Conservation (phyloP, 192 early-diverging fungal species). For the Obelidium mucronatum region DNA sequence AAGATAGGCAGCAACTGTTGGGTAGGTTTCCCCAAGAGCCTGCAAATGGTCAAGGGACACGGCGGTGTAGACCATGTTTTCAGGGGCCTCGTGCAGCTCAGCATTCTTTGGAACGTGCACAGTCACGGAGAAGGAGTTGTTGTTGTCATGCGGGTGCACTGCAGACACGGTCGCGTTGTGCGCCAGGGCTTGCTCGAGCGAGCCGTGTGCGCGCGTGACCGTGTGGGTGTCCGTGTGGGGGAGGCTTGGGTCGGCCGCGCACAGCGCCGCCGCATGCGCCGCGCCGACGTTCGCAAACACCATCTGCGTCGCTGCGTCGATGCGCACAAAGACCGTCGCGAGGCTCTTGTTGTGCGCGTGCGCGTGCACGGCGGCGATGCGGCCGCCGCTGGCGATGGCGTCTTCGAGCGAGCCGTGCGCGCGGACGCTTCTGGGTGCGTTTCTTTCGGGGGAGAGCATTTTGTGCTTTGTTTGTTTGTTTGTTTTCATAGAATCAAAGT, state of each 20-base stretch:
- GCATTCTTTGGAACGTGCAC: slow-evolving; percentile 5
- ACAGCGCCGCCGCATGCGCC: not conserved
- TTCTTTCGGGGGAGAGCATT: not conserved
- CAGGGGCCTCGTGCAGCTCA: not conserved
- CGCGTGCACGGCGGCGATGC: not conserved
- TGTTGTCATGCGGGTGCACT: slow-evolving; percentile 18
- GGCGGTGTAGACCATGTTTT: slow-evolving; percentile 22
- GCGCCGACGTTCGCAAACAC: slow-evolving; percentile 2
- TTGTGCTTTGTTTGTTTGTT: not conserved
- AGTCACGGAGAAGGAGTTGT: slow-evolving; percentile 28
- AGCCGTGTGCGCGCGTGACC: slow-evolving; percentile 7
- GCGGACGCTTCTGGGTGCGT: not conserved
- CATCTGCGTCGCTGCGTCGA: not conserved
- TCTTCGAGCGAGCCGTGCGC: slow-evolving; percentile 12
- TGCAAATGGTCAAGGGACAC: not conserved
- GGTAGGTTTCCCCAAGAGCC: slow-evolving; percentile 2
- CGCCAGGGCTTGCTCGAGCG: slow-evolving; percentile 6
- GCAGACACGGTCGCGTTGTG: slow-evolving; percentile 4
- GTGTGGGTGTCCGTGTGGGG: not conserved
- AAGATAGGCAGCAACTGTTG: not conserved
- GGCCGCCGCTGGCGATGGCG: not conserved
- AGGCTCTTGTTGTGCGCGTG: not conserved
- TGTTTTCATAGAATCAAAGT: not conserved
- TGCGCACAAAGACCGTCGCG: not conserved
- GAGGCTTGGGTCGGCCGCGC: not conserved